Conservation (phyloP, 306 rosid species). For the Citrullus mucosospermus region DNA sequence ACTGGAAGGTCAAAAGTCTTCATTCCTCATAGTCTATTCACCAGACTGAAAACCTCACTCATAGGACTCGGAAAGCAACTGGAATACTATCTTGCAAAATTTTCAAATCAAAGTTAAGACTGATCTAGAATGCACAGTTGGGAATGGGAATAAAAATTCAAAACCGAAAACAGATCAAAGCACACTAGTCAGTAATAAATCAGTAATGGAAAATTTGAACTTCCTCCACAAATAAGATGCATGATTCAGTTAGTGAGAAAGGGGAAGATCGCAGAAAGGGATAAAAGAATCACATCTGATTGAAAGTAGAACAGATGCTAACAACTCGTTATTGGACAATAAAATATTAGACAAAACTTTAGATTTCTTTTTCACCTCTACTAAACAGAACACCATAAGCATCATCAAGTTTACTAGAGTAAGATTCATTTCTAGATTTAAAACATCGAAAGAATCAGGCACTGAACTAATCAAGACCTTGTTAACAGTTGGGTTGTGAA, state of each 20-base stretch:
- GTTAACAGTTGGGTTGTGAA: conserved; percentile 92
- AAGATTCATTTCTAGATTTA: neutral
- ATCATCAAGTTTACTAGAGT: neutral
- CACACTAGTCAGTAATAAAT: neutral
- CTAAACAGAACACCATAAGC: neutral
- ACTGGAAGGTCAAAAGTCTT: neutral
- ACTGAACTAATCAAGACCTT: conserved; percentile 29
- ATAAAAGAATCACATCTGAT: neutral
- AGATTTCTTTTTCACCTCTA: neutral
- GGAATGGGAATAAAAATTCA: neutral
- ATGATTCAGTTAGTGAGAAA: neutral
- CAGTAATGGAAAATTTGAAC: neutral
- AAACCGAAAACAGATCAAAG: neutral
- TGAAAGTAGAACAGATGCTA: neutral
- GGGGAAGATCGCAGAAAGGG: neutral
- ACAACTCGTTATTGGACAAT: neutral
- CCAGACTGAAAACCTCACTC: neutral
- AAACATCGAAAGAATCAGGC: neutral
- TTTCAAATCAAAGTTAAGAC: neutral
- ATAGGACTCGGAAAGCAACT: neutral
- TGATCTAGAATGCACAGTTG: neutral
- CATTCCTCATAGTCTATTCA: neutral
- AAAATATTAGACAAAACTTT: neutral
- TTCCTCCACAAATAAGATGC: neutral
- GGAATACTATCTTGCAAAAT: neutral